phyloP scores from a whole-genome alignment of 176 grass and related monocot species.

The Rhynchospora breviuscula region DNA sequence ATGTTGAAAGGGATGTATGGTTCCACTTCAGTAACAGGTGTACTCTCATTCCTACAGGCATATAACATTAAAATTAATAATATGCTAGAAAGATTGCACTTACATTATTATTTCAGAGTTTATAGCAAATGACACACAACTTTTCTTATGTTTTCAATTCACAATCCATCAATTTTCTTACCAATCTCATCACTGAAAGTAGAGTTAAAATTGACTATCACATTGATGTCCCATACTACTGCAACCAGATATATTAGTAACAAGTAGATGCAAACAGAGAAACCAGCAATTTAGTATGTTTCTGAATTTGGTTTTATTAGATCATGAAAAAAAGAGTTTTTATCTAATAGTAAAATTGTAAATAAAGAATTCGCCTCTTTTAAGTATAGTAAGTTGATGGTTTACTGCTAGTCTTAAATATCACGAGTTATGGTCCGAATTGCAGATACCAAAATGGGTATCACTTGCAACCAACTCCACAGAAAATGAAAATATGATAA shows the following conservation, averaged over 20 bases:
- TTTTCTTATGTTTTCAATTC: neutral
- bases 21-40: slow-evolving; percentile 81
- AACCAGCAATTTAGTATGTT: neutral
- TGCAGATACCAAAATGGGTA: neutral
- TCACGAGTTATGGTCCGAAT: neutral
- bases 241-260: neutral
- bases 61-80: slow-evolving; percentile 14
- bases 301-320: neutral
- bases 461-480: neutral
- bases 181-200: neutral
- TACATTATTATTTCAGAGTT: neutral
- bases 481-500: slow-evolving; percentile 28
- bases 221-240: neutral
- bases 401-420: neutral
- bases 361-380: neutral
- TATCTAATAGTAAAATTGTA: too few species aligned
- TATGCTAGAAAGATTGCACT: neutral
- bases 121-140: neutral
- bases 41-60: slow-evolving; percentile 48
- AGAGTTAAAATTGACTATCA: neutral
- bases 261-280: neutral
- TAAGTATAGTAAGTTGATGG: neutral
- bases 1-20: slow-evolving; percentile 98
- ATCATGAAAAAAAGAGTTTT: neutral
- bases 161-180: neutral